Percentiles rank a stretch among this genome's conserved stretches.
Conservation (phyloP, 1,139 yeast species). For the Hyphopichia wangnamkhiaoensis region DNA sequence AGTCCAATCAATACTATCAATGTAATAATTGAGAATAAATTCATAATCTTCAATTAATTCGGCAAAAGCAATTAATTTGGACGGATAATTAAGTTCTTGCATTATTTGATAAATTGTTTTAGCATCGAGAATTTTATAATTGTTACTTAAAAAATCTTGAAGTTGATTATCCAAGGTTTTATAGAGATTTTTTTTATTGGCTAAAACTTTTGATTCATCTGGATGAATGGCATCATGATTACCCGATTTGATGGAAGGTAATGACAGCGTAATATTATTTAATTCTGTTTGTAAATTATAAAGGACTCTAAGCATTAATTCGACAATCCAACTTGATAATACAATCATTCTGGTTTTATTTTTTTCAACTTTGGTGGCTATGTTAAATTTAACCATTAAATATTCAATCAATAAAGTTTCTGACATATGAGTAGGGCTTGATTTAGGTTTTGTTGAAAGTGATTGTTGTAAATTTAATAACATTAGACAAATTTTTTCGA, state of each 20-base stretch:
- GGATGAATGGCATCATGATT: background rate
- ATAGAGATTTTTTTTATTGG: slow-evolving; percentile 4
- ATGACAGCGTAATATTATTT: slow-evolving; percentile 5
- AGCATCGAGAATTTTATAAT: slow-evolving; percentile 55
- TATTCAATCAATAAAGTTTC: slow-evolving; percentile 52
- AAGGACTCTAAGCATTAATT: slow-evolving; percentile 43
- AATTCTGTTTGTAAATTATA: slow-evolving; percentile 22
- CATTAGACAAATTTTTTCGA: slow-evolving; percentile 70
- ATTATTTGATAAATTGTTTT: slow-evolving; percentile 74
- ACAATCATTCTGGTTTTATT: slow-evolving; percentile 57
- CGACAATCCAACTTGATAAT: slow-evolving; percentile 83
- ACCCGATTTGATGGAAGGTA: background rate
- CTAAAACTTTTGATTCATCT: slow-evolving; percentile 1
- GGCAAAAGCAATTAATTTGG: slow-evolving; percentile 69
- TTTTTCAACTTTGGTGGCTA: slow-evolving; percentile 33
- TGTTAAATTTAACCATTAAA: slow-evolving; percentile 51
- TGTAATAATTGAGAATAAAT: slow-evolving; percentile 68
- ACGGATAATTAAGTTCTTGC: slow-evolving; percentile 61
- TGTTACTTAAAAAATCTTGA: slow-evolving; percentile 51
- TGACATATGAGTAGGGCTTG: slow-evolving; percentile 25
- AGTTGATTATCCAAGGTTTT: slow-evolving; percentile 32
- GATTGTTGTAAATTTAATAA: slow-evolving; percentile 46
- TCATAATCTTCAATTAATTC: slow-evolving; percentile 66
- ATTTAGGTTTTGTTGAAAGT: slow-evolving; percentile 5
- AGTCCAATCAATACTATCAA: slow-evolving; percentile 70